Evolutionary conservation across 768 basidiomycete species (phyloP), one percentile per base, ranked within the genome.

Genomic region (Omphalotus guepiniiformis): DNA sequence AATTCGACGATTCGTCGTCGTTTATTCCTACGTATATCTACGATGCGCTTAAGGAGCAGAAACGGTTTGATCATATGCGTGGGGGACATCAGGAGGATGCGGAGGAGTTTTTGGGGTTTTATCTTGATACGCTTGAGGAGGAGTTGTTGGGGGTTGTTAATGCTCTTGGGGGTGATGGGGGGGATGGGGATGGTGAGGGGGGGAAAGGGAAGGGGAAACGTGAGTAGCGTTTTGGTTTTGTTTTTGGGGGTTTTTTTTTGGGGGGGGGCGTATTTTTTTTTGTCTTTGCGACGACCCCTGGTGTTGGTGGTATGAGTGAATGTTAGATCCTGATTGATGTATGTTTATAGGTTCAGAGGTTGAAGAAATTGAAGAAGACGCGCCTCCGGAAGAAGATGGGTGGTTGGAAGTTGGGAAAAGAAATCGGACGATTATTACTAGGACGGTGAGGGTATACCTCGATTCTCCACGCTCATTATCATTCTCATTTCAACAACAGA

Each of bases 61-160:
- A 91, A 67, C 75, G 88, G 53, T 97, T 97, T 58, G 93, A 94
- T 58, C 80, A 77, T 38, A 97, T 97, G 93, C 71, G 87, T 80
- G 82, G 89, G 29, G 93, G 93, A 0, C 89, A 93, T 49, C 95
- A 99, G 68, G 95, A 99, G 63, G 95, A 99, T 49, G 95, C 94
- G 8, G 94, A 99, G 64, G 95, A 99, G 65, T 98, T 96, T 64
- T 73, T 98, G n/a, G 95, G 95, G 3, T 97, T 96, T 68, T 95
- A 91, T 68, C 73, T 97, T 21, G 93, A 97, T 57, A 89, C 93
- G 0, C 70, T 99, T 4, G 92, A 95, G 63, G 95, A 99, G 62
- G 95, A 98, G 68, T 62, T 97, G 9, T 67, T 90, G 3, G 72
- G 75, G 3, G 66, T 95, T n/a, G 64, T 80, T 6, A 70, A 80